Evolutionary conservation across 2,329 filamentous ascomycete species (phyloP).

Genomic region (Penicillium sp.): DNA sequence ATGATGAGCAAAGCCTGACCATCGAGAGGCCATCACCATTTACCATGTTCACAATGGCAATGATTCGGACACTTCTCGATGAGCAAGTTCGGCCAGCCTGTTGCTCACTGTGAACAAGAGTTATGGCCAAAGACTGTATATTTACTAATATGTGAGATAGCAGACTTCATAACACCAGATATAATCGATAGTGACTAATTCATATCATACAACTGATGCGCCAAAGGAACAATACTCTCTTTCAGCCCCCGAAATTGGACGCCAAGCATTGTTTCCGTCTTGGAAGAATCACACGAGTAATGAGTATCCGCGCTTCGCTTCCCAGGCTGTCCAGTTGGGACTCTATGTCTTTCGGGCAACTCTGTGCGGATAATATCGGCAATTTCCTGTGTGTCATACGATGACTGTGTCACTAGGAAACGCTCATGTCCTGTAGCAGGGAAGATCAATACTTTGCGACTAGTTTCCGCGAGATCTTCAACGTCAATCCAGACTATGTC

Average conservation of each 20-base stretch:
- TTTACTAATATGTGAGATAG: background rate
- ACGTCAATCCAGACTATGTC: conserved; percentile 24
- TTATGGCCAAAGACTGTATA: background rate
- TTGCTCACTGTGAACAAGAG: too few species aligned
- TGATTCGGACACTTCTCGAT: too few species aligned
- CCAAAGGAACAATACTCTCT: conserved; percentile 21
- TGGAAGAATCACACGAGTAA: conserved; percentile 52
- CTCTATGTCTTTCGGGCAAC: conserved; percentile 13
- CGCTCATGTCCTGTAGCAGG: conserved; percentile 17
- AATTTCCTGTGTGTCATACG: conserved; percentile 32
- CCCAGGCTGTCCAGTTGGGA: conserved; percentile 26
- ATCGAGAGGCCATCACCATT: too few species aligned
- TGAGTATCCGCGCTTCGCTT: conserved; percentile 24
- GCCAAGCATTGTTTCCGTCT: conserved; percentile 46
- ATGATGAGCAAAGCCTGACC: too few species aligned
- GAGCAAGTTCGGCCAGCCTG: too few species aligned
- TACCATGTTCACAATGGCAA: too few species aligned
- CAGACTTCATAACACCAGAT: background rate
- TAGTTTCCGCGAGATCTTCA: conserved; percentile 20
- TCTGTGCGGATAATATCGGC: conserved; percentile 25
- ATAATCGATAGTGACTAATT: conserved; percentile 2
- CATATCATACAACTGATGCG: conserved; percentile 23
- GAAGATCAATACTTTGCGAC: conserved; percentile 16
- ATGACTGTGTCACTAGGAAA: conserved; percentile 27
- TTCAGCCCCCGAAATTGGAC: conserved; percentile 34